Evolutionary conservation across 1,284 basidiomycete species (phyloP).

Genomic region (Apiotrichum domesticum): DNA sequence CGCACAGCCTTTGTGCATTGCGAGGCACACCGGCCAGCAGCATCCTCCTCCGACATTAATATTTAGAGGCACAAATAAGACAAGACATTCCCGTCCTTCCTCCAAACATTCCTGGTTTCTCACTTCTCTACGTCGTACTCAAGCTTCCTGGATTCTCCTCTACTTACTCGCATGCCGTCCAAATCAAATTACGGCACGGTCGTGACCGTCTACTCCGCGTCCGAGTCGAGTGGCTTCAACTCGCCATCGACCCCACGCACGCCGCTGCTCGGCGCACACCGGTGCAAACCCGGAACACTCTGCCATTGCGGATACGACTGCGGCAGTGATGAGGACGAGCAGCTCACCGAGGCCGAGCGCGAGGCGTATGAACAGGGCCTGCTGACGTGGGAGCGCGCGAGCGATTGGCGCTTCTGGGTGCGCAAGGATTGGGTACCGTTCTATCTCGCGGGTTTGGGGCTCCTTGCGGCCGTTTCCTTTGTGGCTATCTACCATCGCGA

Average conservation of each 20-base stretch:
- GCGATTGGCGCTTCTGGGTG: conserved; percentile 29
- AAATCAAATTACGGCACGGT: neutral
- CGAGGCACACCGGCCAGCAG: no score
- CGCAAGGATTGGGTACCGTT: conserved; percentile 26
- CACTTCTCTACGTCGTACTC: no score
- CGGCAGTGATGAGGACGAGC: neutral
- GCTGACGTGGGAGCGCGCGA: conserved; percentile 24
- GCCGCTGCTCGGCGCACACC: neutral
- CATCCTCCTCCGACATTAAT: no score
- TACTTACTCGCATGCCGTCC: neutral
- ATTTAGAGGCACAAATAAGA: no score
- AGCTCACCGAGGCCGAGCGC: conserved; percentile 22
- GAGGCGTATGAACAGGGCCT: conserved; percentile 33
- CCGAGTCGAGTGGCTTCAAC: neutral
- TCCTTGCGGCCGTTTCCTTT: conserved; percentile 19
- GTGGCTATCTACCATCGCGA: conserved; percentile 31
- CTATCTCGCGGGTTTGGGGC: conserved; percentile 18
- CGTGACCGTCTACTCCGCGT: neutral
- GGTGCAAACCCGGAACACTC: neutral
- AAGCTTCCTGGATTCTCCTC: no score
- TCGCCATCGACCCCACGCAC: neutral
- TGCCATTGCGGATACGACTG: neutral
- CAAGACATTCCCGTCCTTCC: no score
- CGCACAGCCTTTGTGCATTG: no score
- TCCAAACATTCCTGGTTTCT: no score